A percentile compares a stretch with the other conserved stretches of the same genome.
phyloP scores from a whole-genome alignment of 1,284 basidiomycete species.

The Testicularia cyperi region DNA sequence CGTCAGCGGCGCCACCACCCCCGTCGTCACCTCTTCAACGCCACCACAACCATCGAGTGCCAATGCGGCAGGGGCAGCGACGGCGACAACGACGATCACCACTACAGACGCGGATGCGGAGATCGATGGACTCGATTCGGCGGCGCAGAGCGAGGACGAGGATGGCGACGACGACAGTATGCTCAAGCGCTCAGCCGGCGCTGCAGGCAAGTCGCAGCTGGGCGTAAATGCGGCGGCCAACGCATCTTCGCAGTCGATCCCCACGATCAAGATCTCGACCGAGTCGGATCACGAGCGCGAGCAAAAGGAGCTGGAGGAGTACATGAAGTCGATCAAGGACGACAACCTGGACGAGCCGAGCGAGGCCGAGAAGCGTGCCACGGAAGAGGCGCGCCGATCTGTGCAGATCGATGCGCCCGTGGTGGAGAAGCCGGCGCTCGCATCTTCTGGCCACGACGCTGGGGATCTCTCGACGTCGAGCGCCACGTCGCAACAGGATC shows the following conservation, averaged over 20 bases:
- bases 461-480: too few relatives aligned
- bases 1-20: background rate
- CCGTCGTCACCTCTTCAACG: background rate
- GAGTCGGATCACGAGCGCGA: constrained; percentile 70
- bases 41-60: too few relatives aligned
- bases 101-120: constrained; percentile 1
- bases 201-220: constrained; percentile 15
- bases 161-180: constrained; percentile 20
- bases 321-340: constrained; percentile 54
- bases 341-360: background rate
- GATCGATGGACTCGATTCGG: constrained; percentile 1
- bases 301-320: constrained; percentile 59
- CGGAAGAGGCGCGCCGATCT: constrained; percentile 1
- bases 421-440: constrained; percentile 61
- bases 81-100: background rate
- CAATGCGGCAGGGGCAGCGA: too few relatives aligned
- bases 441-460: constrained; percentile 58
- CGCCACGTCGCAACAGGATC: too few relatives aligned
- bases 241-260: constrained; percentile 65
- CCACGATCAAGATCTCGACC: constrained; percentile 84
- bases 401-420: constrained; percentile 50
- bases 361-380: background rate
- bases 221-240: constrained; percentile 42
- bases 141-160: constrained; percentile 21
- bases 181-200: background rate